A percentile compares a stretch with the other conserved stretches of the same genome.
Evolutionary conservation across 208 protist genomes (phyloP).

Genomic region (Acanthamoeba comandoni): DNA sequence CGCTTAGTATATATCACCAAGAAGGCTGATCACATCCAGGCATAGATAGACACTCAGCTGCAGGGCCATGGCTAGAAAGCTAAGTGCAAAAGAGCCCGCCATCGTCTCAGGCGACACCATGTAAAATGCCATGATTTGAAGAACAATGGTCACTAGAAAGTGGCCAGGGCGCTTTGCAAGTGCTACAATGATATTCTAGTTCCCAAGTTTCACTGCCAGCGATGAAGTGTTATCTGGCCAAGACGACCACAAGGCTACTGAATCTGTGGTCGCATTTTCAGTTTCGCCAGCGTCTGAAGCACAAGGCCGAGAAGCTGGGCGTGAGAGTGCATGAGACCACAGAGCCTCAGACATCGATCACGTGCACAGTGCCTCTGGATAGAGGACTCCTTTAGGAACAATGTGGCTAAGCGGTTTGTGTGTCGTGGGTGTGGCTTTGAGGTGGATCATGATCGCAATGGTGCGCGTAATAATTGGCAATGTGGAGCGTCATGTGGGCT

Average conservation of each 20-base stretch:
- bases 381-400: neutral
- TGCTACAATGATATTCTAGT: neutral
- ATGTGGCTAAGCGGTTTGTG: constrained; percentile 16
- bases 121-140: neutral
- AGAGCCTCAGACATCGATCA: constrained; percentile 26
- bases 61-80: neutral
- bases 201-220: neutral
- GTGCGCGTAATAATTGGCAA: neutral
- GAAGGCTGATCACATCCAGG: neutral
- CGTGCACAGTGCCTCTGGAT: constrained; percentile 12
- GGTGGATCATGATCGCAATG: constrained; percentile 12
- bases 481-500: neutral
- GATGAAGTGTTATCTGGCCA: neutral
- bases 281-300: constrained; percentile 39
- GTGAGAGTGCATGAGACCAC: constrained; percentile 6
- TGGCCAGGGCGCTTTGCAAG: neutral
- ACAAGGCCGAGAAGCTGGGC: constrained; percentile 53
- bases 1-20: neutral
- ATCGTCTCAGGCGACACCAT: too few species aligned
- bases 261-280: constrained; percentile 41
- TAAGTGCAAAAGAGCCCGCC: neutral
- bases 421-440: constrained; percentile 35
- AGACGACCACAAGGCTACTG: constrained; percentile 4
- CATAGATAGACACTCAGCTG: neutral
- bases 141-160: neutral